Evolutionary conservation across 768 basidiomycete genomes (phyloP), one percentile per base, ranked within the genome.

Genomic region (Amylocystis lapponica): DNA sequence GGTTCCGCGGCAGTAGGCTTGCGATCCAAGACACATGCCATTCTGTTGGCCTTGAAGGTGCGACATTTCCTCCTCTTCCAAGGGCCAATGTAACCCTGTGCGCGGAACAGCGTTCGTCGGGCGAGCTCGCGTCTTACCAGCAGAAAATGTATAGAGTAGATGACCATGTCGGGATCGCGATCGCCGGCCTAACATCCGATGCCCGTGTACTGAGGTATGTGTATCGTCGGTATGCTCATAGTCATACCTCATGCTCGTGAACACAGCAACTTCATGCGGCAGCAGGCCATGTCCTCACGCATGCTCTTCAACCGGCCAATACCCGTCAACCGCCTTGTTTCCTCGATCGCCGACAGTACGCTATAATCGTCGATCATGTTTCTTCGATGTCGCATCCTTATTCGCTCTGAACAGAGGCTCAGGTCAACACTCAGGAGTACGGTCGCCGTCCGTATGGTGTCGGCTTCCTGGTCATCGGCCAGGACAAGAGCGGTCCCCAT

Each of bases 121-220:
- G 96, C 47, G 95, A 98, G 64, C 77, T 99, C 40, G 94, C 96
- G 13, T 91, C 90, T n/a, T 98, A 98, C 74, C 96, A 99, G 63
- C 94, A 98, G 71, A 98, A 99, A 77, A 88, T 98, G 85, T 96
- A 95, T 66, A 78, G 93, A 59, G 95, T 99, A 81, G 96, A 99
- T 60, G 93, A 98, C 65, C 96, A 99, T 69, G 83, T 96, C 54
- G 96, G 96, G n/a, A 92, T 99, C 58, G 95, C 94, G 37, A 98
- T 99, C 62, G 96, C 96, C 39, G 96, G 96, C n/a, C 70, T 99
- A 49, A 99, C 96, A 8, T 93, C 89, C 35, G 96, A 99, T 71
- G 96, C 96, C 33, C 86, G 96, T 62, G 96, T 98, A 2, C 66
- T 99, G 55, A 95, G 91, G 94, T 93, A 52, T 47, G 74, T 64